Evolutionary conservation across 176 grass and related monocot species (phyloP), one percentile per base, ranked within the genome.

Genomic region (Oryza brachyantha): DNA sequence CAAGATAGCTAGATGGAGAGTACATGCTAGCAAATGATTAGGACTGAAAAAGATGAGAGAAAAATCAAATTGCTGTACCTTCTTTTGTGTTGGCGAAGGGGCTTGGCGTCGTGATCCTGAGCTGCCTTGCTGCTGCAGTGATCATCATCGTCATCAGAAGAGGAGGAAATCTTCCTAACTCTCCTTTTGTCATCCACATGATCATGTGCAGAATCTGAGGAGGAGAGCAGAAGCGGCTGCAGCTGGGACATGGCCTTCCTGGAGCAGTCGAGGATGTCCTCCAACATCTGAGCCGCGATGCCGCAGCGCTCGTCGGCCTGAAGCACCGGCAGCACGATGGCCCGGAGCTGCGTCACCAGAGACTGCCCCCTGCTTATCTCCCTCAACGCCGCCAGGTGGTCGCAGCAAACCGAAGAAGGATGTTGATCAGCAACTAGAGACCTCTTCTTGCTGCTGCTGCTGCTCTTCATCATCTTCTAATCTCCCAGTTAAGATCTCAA

Each of bases 341-440:
- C 88, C n/a, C 80, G 57, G 8, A 90, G 59, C 84, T 84, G 80
- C 10, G 70, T 80, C 58, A 75, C 81, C 61, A 87, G 84, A n/a
- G 81, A 79, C 52, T 80, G 84, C 45, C 39, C 75, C 25, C 58
- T 69, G 9, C 25, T 5, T 8, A 89, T 86, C 84, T 90, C 88
- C 84, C n/a, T 62, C 32, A 90, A 77, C 17, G 38, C 79, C 37
- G 24, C 1, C 3, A 21, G 67, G 35, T 79, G 34, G 12, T 83
- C 67, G 60, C 66, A 67, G 36, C 19, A 28, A 66, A 68, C 19
- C 0, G 35, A 68, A 3, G 36, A 25, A 9, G 19, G 19, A 12
- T 37, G 0, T 24, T 39, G 21, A 50, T 50, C 17, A 39, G 21
- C 21, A 68, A 24, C 10, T 1, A 13, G 21, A 13, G n/a, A 25